Evolutionary conservation across 108 stramenopile species (phyloP).

Genomic region (Skeletonema grethae): DNA sequence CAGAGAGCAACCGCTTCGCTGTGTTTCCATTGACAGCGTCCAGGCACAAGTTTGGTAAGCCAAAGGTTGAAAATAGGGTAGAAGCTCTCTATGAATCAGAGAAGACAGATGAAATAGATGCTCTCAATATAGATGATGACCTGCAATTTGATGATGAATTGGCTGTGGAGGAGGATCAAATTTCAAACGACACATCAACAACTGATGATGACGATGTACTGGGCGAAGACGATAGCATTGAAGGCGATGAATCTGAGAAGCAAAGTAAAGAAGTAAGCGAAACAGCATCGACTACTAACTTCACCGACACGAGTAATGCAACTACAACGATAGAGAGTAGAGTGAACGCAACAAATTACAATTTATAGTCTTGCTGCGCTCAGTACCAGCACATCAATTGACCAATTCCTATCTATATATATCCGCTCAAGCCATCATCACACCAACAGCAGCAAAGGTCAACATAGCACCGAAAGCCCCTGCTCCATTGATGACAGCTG

Average conservation of each 20-base stretch:
- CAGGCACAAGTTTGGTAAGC: neutral
- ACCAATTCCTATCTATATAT: neutral
- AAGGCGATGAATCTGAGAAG: neutral
- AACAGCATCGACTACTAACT: neutral
- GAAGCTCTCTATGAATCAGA: neutral
- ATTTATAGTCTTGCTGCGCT: neutral
- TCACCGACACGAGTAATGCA: neutral
- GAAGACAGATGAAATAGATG: neutral
- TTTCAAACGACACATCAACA: neutral
- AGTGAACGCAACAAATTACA: conserved; percentile 5
- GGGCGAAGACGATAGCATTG: conserved; percentile 1
- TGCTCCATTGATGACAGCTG: conserved; percentile 1
- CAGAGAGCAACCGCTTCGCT: neutral
- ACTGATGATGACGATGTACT: conserved; percentile 1
- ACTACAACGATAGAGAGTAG: neutral
- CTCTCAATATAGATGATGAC: conserved; percentile 1
- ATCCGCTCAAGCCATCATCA: neutral
- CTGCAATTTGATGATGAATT: neutral
- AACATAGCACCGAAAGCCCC: neutral
- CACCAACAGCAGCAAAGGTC: neutral
- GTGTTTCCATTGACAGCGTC: neutral
- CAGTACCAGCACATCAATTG: neutral
- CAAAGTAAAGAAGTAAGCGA: neutral
- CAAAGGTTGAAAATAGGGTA: neutral
- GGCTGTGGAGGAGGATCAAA: neutral